Percentiles rank a stretch among this genome's conserved stretches.
Evolutionary conservation across 768 basidiomycete species (phyloP).

Genomic region (Termitomyces sp.): DNA sequence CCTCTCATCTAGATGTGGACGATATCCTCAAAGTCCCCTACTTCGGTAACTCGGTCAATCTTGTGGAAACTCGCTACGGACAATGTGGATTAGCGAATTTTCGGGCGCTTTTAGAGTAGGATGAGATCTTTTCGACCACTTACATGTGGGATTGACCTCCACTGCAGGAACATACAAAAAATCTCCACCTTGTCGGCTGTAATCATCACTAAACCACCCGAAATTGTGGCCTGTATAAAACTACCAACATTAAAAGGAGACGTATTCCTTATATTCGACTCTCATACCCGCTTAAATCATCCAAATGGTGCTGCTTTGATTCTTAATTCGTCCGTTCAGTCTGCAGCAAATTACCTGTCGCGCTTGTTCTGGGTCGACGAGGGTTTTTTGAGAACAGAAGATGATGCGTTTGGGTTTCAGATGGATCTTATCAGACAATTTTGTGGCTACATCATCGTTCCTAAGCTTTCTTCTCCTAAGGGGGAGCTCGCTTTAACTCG

Average conservation of each 20-base stretch:
- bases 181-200: conserved; percentile 29
- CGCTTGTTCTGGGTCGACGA: conserved; percentile 49
- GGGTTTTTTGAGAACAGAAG: not conserved
- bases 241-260: conserved; percentile 26
- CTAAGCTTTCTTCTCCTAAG: conserved; percentile 21
- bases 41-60: conserved; percentile 39
- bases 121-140: conserved; percentile 14
- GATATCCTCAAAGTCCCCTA: conserved; percentile 46
- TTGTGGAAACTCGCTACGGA: conserved; percentile 31
- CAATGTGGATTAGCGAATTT: conserved; percentile 28
- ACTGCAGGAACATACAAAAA: conserved; percentile 25
- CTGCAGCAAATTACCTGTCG: conserved; percentile 40
- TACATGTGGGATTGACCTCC: not conserved
- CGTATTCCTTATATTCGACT: conserved; percentile 63
- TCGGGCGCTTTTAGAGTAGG: conserved; percentile 26
- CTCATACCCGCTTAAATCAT: conserved; percentile 58
- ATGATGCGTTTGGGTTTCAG: conserved; percentile 47
- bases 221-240: conserved; percentile 56
- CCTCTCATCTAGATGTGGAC: conserved; percentile 54
- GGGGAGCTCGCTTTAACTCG: conserved; percentile 20
- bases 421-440: conserved; percentile 59
- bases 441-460: conserved; percentile 54
- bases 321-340: conserved; percentile 43
- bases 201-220: conserved; percentile 69
- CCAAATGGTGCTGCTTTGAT: conserved; percentile 59